Conservation (phyloP, 768 basidiomycete genomes). For the Floccularia luteovirens region DNA sequence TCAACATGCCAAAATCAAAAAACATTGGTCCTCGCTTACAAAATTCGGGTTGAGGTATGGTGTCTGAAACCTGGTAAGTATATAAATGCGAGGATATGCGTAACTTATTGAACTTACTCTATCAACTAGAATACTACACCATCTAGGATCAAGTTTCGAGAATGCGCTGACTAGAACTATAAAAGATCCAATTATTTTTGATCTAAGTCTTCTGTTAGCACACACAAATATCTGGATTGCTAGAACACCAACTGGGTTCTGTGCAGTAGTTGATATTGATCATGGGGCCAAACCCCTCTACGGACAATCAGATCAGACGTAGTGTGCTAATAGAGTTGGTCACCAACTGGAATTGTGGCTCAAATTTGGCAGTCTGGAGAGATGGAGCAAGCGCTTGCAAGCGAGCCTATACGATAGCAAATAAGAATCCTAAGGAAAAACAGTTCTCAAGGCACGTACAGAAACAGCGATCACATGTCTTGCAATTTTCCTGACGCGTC, state of each 20-base stretch:
- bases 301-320: slow-evolving; percentile 1
- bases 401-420: slow-evolving; percentile 18
- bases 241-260: slow-evolving; percentile 20
- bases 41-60: slow-evolving; percentile 39
- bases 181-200: slow-evolving; percentile 22
- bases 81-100: neutral
- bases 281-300: slow-evolving; percentile 34
- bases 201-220: slow-evolving; percentile 9
- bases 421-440: neutral
- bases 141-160: slow-evolving; percentile 28
- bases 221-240: neutral
- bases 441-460: slow-evolving; percentile 13
- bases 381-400: slow-evolving; percentile 28
- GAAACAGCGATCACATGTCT: slow-evolving; percentile 24
- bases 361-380: slow-evolving; percentile 28
- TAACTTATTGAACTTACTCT: slow-evolving; percentile 21
- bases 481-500: slow-evolving; percentile 25
- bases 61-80: slow-evolving; percentile 16
- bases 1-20: neutral
- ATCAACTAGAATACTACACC: slow-evolving; percentile 36
- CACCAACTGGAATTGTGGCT: slow-evolving; percentile 33
- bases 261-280: slow-evolving; percentile 25
- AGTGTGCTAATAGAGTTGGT: neutral
- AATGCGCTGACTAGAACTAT: slow-evolving; percentile 30
- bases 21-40: slow-evolving; percentile 15